Evolutionary conservation across 805 yeast species (phyloP).

Genomic region (Saturnispora sanitii): DNA sequence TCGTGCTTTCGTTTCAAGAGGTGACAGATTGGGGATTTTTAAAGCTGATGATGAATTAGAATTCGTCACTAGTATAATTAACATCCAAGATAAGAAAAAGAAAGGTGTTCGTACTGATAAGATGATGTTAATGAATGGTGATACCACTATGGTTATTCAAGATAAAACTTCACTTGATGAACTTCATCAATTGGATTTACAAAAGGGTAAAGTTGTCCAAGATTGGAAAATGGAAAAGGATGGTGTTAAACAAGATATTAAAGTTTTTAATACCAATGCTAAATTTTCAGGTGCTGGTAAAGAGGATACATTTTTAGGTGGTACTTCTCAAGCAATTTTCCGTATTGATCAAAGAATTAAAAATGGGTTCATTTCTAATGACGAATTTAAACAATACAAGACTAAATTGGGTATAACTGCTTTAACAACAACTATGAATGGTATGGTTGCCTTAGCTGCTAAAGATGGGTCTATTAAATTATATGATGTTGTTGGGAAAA

Average conservation of each 20-base stretch:
- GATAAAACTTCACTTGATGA: slow-evolving; percentile 35
- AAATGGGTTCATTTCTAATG: slow-evolving; percentile 45
- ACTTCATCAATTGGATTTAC: slow-evolving; percentile 68
- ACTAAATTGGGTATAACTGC: slow-evolving; percentile 48
- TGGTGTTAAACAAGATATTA: slow-evolving; percentile 32
- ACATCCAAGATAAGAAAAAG: slow-evolving; percentile 44
- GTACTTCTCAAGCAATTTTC: slow-evolving; percentile 56
- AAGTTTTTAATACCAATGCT: slow-evolving; percentile 55
- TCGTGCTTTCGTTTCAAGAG: slow-evolving; percentile 72
- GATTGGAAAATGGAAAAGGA: slow-evolving; percentile 56
- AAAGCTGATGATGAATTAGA: slow-evolving; percentile 48
- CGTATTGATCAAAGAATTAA: slow-evolving; percentile 72
- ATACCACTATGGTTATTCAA: slow-evolving; percentile 57
- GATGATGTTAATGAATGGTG: slow-evolving; percentile 71
- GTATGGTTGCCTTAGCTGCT: slow-evolving; percentile 70
- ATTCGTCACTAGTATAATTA: slow-evolving; percentile 58
- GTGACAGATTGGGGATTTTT: slow-evolving; percentile 72
- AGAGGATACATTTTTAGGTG: slow-evolving; percentile 68
- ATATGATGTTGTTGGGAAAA: slow-evolving; percentile 60
- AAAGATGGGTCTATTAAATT: slow-evolving; percentile 66
- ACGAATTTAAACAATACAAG: slow-evolving; percentile 43
- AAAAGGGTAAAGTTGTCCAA: slow-evolving; percentile 73
- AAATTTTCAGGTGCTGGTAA: slow-evolving; percentile 66
- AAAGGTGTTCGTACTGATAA: slow-evolving; percentile 40
- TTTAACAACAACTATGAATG: slow-evolving; percentile 61